phyloP scores from a whole-genome alignment of 2,329 filamentous ascomycete genomes.

The Dactylellina cionopaga region DNA sequence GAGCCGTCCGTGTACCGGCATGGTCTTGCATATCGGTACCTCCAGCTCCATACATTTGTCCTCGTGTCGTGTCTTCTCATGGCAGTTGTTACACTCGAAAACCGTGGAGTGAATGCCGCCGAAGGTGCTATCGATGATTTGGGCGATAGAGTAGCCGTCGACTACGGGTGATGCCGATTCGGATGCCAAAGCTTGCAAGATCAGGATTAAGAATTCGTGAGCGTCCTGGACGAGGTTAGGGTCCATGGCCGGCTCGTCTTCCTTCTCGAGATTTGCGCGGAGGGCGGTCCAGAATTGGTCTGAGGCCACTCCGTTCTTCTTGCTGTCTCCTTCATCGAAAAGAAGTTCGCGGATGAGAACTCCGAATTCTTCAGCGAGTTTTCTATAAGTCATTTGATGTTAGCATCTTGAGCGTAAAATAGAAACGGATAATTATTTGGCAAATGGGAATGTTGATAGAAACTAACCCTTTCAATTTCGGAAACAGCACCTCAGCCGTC shows the following conservation, averaged over 20 bases:
- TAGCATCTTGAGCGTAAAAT: not conserved
- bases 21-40: constrained; percentile 36
- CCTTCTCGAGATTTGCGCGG: constrained; percentile 43
- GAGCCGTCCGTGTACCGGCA: constrained; percentile 20
- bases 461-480: constrained; percentile 39
- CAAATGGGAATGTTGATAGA: not conserved
- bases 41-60: constrained; percentile 48
- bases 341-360: constrained; percentile 33
- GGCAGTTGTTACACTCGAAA: constrained; percentile 48
- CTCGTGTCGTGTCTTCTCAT: constrained; percentile 24
- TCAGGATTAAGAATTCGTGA: constrained; percentile 43
- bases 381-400: constrained; percentile 9
- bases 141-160: constrained; percentile 25
- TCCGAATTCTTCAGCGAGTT: constrained; percentile 48
- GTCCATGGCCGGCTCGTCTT: constrained; percentile 27
- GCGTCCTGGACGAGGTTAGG: constrained; percentile 47
- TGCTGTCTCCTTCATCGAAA: constrained; percentile 27
- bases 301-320: constrained; percentile 30
- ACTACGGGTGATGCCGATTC: constrained; percentile 24
- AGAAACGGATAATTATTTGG: not conserved
- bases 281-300: constrained; percentile 45
- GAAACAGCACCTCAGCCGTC: constrained; percentile 30
- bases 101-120: constrained; percentile 30
- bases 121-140: constrained; percentile 38
- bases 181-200: constrained; percentile 16